These are phyloP conservation scores for Hypoxylon rubiginosum DNA, from an alignment of 2,329 filamentous ascomycete genomes.

Conservation along the genomic window DNA sequence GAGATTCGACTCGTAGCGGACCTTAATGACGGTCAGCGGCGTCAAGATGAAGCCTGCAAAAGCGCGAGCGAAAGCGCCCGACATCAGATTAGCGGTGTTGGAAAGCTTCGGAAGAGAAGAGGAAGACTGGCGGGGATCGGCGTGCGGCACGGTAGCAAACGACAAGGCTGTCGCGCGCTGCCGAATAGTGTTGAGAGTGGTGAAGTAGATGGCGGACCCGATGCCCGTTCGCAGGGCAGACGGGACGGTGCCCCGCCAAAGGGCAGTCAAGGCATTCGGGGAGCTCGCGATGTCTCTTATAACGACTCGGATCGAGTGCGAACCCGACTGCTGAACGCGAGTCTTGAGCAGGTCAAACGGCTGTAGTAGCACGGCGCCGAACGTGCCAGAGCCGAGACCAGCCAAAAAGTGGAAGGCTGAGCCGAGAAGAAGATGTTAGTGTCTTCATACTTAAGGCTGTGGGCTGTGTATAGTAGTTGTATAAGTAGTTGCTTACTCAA, in stretches of 20 bases:
- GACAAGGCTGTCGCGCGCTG: constrained; percentile 66
- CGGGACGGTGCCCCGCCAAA: constrained; percentile 94
- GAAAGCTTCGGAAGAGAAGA: constrained; percentile 85
- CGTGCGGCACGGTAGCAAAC: constrained; percentile 27
- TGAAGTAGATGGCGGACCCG: constrained; percentile 95
- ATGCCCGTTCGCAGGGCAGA: constrained; percentile 94
- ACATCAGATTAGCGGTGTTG: constrained; percentile 85
- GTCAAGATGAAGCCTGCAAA: constrained; percentile 92
- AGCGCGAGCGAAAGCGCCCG: constrained; percentile 86
- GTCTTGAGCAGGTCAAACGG: constrained; percentile 97
- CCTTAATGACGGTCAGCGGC: constrained; percentile 96
- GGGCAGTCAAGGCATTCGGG: constrained; percentile 72
- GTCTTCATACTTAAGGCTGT: neutral
- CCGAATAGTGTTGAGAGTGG: constrained; percentile 85
- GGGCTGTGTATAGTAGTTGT: no score
- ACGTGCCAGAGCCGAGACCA: constrained; percentile 87
- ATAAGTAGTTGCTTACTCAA: constrained; percentile 45
- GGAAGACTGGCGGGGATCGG: constrained; percentile 57
- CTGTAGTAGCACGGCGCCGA: constrained; percentile 91
- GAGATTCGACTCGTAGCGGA: constrained; percentile 90
- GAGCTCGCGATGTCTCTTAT: constrained; percentile 78
- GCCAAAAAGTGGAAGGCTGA: constrained; percentile 88
- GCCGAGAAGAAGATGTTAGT: constrained; percentile 14
- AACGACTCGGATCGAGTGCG: constrained; percentile 75
- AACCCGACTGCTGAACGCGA: constrained; percentile 88